phyloP scores from a whole-genome alignment of 192 early-diverging fungal genomes.

The Gryganskiella cystojenkinii region DNA sequence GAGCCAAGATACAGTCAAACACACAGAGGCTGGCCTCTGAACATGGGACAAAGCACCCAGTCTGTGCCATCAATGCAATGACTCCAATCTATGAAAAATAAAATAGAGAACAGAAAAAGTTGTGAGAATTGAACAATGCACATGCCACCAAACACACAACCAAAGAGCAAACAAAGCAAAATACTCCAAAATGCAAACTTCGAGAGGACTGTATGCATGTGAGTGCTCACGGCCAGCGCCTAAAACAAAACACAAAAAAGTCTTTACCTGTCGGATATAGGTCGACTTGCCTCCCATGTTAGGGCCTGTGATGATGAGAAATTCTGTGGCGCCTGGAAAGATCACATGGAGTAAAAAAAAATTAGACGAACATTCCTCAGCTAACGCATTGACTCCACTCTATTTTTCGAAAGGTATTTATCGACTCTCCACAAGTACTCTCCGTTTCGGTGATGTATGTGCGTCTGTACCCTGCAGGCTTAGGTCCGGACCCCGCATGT shows the following conservation, averaged over 20 bases:
- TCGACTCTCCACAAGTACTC: no score
- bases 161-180: neutral
- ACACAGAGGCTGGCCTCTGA: constrained; percentile 75
- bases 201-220: neutral
- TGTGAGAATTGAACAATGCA: constrained; percentile 3
- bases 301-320: constrained; percentile 94
- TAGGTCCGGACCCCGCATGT: no score
- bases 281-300: constrained; percentile 99
- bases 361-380: neutral
- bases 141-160: constrained; percentile 13
- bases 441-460: no score
- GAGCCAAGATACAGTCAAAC: constrained; percentile 89
- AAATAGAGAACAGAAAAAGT: neutral
- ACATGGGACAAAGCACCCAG: constrained; percentile 95
- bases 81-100: constrained; percentile 76
- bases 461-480: no score
- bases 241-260: no score
- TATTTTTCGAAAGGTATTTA: neutral
- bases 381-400: constrained; percentile 1
- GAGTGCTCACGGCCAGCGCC: neutral
- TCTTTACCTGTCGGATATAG: constrained; percentile 87
- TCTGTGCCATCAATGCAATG: constrained; percentile 93
- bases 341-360: constrained; percentile 7
- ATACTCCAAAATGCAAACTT: neutral
- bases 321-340: constrained; percentile 67